These are phyloP conservation scores for Strombidium stylifer DNA, from an alignment of 73 alveolate genomes.

Conservation along the genomic window DNA sequence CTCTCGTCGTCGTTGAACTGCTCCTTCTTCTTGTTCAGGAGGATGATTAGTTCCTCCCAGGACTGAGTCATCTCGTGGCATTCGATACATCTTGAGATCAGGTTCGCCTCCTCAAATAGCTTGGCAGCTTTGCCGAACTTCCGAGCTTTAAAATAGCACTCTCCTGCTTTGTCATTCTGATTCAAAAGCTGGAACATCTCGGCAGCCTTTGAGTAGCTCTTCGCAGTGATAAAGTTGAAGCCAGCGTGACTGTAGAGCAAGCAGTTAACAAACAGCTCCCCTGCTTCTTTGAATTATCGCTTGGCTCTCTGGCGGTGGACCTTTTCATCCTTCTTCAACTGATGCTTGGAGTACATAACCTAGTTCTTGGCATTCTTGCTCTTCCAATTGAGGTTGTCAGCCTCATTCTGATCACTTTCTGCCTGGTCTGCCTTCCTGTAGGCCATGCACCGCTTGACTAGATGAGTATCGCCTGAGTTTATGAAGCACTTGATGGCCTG, in stretches of 20 bases:
- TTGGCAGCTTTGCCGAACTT: constrained; percentile 50
- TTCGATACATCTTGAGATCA: constrained; percentile 43
- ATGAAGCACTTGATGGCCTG: constrained; percentile 78
- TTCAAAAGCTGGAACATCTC: constrained; percentile 35
- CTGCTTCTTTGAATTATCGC: constrained; percentile 51
- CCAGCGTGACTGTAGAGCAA: constrained; percentile 70
- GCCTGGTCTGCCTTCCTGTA: constrained; percentile 68
- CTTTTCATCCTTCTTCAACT: constrained; percentile 11
- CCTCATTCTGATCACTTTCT: constrained; percentile 21
- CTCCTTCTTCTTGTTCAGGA: constrained; percentile 59
- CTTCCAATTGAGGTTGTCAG: constrained; percentile 26
- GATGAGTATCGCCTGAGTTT: constrained; percentile 62
- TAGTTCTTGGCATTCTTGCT: constrained; percentile 6
- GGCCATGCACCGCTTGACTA: constrained; percentile 61
- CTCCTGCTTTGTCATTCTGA: constrained; percentile 76
- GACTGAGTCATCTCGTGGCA: constrained; percentile 45
- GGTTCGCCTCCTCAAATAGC: constrained; percentile 39
- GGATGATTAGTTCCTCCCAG: constrained; percentile 59
- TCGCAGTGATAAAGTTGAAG: constrained; percentile 69
- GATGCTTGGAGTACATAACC: constrained; percentile 28
- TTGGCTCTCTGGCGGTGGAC: constrained; percentile 14
- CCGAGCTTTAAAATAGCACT: constrained; percentile 40
- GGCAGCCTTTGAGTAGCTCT: constrained; percentile 59
- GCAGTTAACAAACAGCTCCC: constrained; percentile 45
- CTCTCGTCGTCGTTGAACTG: constrained; percentile 67